These are phyloP conservation scores for Fibroporia radiculosa DNA, from an alignment of 768 basidiomycete species.

Conservation along the genomic window DNA sequence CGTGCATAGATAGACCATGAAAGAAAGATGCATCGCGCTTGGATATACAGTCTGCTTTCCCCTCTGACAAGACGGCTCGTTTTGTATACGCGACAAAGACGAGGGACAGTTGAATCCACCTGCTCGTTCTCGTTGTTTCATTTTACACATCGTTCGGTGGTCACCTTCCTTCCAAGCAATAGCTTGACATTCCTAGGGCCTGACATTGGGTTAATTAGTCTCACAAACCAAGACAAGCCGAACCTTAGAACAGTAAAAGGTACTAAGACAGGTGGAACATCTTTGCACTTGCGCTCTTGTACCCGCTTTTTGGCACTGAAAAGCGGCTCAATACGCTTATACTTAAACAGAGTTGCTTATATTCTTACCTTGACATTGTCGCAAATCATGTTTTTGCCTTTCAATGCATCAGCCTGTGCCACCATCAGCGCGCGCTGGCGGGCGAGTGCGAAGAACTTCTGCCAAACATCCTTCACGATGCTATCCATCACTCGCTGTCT, in stretches of 20 bases:
- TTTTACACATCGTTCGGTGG: conserved; percentile 29
- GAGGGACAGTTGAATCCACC: conserved; percentile 16
- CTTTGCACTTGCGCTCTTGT: conserved; percentile 27
- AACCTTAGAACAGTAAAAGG: conserved; percentile 30
- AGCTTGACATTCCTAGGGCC: conserved; percentile 25
- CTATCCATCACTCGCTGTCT: conserved; percentile 17
- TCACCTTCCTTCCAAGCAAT: conserved; percentile 30
- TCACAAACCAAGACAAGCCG: neutral
- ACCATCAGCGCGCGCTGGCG: conserved; percentile 20
- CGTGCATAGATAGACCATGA: conserved; percentile 28
- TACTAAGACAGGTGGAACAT: conserved; percentile 27
- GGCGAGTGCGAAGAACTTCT: conserved; percentile 21
- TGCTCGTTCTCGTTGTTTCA: conserved; percentile 29
- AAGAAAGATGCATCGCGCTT: conserved; percentile 28
- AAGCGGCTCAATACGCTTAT: neutral
- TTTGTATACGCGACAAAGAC: neutral
- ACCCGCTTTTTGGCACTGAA: conserved; percentile 31
- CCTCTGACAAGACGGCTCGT: conserved; percentile 18
- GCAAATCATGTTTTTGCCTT: conserved; percentile 26
- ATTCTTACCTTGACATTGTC: conserved; percentile 27
- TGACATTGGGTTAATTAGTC: neutral
- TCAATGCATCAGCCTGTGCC: conserved; percentile 20
- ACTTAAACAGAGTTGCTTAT: neutral
- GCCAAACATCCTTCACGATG: conserved; percentile 21
- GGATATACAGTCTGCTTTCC: conserved; percentile 24